phyloP scores from a whole-genome alignment of 257 asterid genomes.

The Nicotiana otophora region DNA sequence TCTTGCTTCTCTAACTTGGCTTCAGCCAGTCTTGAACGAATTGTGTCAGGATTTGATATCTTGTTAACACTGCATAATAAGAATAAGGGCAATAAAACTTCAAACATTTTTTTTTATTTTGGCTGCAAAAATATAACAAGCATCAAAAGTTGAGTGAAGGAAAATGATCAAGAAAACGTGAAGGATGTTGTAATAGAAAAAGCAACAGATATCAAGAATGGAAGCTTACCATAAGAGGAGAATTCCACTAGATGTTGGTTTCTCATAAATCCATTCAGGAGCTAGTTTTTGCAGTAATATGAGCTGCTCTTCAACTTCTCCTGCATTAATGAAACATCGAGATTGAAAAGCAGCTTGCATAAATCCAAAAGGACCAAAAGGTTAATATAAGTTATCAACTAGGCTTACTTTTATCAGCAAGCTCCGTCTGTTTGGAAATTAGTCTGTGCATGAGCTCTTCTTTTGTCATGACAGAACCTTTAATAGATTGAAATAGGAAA shows the following conservation, averaged over 20 bases:
- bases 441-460: conserved; percentile 58
- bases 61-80: conserved; percentile 58
- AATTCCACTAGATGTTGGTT: conserved; percentile 49
- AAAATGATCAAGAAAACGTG: background rate
- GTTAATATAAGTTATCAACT: background rate
- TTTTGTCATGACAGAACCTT: conserved; percentile 58
- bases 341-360: background rate
- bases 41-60: conserved; percentile 38
- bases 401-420: conserved; percentile 52
- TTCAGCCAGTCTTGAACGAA: conserved; percentile 51
- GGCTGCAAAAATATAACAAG: background rate
- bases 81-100: background rate
- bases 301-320: conserved; percentile 69
- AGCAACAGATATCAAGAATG: background rate
- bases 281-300: conserved; percentile 64
- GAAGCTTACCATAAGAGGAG: conserved; percentile 48
- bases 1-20: conserved; percentile 29
- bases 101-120: background rate
- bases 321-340: conserved; percentile 33
- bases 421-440: conserved; percentile 34
- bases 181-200: background rate
- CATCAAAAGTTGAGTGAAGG: background rate
- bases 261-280: conserved; percentile 84
- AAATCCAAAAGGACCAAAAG: background rate
- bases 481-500: conserved; percentile 58